phyloP scores from a whole-genome alignment of 257 asterid species.

The Coffea eugenioides region DNA sequence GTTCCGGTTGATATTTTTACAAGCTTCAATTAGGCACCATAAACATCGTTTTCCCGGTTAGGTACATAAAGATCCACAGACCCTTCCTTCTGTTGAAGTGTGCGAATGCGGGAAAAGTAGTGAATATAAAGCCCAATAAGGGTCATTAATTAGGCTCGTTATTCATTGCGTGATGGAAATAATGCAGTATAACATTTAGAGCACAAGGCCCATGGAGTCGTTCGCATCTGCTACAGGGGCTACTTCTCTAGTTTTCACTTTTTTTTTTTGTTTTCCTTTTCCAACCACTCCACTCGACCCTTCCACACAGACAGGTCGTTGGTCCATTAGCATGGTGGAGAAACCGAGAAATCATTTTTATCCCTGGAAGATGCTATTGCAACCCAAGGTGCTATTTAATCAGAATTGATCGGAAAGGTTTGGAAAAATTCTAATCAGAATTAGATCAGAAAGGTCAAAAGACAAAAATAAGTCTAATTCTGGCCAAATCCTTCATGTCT shows the following conservation, averaged over 20 bases:
- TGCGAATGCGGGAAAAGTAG: too few species aligned
- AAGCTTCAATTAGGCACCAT: neutral
- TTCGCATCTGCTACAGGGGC: neutral
- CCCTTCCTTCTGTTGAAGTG: neutral
- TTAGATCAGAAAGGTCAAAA: too few species aligned
- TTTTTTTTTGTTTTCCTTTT: neutral
- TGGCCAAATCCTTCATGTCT: too few species aligned
- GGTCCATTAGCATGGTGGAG: neutral
- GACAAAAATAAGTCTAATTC: neutral
- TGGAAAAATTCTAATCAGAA: too few species aligned
- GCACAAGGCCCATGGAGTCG: neutral
- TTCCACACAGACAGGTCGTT: neutral
- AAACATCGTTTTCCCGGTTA: neutral
- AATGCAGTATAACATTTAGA: neutral
- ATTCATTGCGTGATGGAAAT: neutral
- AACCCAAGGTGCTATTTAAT: neutral
- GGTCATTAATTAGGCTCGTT: neutral
- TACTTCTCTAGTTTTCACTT: too few species aligned
- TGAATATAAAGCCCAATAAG: neutral
- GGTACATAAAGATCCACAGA: neutral
- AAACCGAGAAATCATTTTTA: too few species aligned
- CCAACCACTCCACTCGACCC: neutral
- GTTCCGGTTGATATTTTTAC: neutral
- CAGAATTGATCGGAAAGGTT: neutral
- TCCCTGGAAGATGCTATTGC: neutral